Evolutionary conservation across 352 stramenopile genomes (phyloP).

Genomic region (Globisporangium acanthophoron): DNA sequence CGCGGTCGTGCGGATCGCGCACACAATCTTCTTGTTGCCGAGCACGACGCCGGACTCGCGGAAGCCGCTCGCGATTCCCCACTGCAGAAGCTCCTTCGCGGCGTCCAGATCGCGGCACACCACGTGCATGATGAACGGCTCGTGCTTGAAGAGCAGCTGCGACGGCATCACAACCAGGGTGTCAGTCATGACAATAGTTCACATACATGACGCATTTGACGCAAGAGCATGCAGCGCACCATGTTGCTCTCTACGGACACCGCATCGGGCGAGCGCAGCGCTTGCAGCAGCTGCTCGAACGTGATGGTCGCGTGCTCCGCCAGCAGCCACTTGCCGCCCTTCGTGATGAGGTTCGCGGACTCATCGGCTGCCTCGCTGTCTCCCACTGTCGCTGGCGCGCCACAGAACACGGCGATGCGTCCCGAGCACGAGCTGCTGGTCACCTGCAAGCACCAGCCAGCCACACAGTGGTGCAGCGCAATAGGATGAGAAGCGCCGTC

Average conservation of each 20-base stretch:
- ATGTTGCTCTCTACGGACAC: constrained; percentile 47
- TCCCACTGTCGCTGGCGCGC: constrained; percentile 20
- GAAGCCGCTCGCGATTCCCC: constrained; percentile 77
- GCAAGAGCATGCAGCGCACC: constrained; percentile 19
- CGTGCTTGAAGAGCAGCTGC: constrained; percentile 85
- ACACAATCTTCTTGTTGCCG: constrained; percentile 87
- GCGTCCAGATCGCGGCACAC: constrained; percentile 73
- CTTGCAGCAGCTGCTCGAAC: constrained; percentile 53
- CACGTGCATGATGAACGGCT: constrained; percentile 92
- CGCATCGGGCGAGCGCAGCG: constrained; percentile 35
- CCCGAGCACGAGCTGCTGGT: constrained; percentile 90
- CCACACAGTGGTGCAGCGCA: not conserved
- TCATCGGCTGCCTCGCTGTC: constrained; percentile 4
- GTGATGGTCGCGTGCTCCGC: constrained; percentile 74
- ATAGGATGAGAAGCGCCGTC: not conserved
- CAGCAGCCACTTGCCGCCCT: constrained; percentile 87
- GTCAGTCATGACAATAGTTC: no score
- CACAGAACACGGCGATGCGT: constrained; percentile 85
- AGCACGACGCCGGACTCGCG: constrained; percentile 88
- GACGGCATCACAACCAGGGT: not conserved
- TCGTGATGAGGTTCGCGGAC: constrained; percentile 66
- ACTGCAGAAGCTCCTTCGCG: constrained; percentile 79
- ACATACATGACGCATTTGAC: not conserved
- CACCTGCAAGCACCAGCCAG: constrained; percentile 30
- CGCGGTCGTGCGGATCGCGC: constrained; percentile 85